These are phyloP conservation scores for Breviolum minutum DNA, from an alignment of 73 alveolate species.

Conservation along the genomic window DNA sequence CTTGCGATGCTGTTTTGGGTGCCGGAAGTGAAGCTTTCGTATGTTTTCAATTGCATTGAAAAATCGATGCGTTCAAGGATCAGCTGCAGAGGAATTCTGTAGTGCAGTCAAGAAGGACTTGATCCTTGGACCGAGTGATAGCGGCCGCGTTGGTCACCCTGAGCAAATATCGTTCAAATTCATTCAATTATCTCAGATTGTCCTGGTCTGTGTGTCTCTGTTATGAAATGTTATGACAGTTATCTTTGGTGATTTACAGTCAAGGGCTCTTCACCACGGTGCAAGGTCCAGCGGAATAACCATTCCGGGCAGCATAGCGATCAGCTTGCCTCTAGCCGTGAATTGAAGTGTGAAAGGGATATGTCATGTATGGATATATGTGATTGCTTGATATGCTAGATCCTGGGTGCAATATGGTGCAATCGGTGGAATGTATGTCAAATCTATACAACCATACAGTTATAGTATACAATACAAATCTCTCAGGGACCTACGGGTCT, in stretches of 20 bases:
- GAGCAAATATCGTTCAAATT: background rate
- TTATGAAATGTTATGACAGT: background rate
- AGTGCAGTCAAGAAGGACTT: slow-evolving; percentile 19
- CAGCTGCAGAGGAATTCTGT: background rate
- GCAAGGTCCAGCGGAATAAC: slow-evolving; percentile 81
- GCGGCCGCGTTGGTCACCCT: background rate
- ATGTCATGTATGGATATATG: background rate
- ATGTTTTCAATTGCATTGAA: too few relatives aligned
- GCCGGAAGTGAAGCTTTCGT: too few relatives aligned
- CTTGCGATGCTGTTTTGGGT: too few relatives aligned
- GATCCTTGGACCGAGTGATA: background rate
- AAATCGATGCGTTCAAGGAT: background rate
- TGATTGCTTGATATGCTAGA: too few relatives aligned
- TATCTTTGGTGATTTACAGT: background rate
- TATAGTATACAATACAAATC: too few relatives aligned
- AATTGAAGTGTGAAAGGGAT: too few relatives aligned
- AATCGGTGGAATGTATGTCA: too few relatives aligned
- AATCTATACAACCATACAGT: too few relatives aligned
- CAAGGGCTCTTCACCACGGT: background rate
- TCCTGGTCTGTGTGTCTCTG: background rate
- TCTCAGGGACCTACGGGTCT: too few relatives aligned
- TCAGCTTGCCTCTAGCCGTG: slow-evolving; percentile 38
- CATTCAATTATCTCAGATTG: background rate
- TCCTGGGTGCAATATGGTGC: too few relatives aligned
- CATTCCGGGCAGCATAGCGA: slow-evolving; percentile 31